A percentile compares a stretch with the other conserved stretches of the same genome.
Conservation (phyloP, 106 monocot genomes). For the Agapanthus africanus region DNA sequence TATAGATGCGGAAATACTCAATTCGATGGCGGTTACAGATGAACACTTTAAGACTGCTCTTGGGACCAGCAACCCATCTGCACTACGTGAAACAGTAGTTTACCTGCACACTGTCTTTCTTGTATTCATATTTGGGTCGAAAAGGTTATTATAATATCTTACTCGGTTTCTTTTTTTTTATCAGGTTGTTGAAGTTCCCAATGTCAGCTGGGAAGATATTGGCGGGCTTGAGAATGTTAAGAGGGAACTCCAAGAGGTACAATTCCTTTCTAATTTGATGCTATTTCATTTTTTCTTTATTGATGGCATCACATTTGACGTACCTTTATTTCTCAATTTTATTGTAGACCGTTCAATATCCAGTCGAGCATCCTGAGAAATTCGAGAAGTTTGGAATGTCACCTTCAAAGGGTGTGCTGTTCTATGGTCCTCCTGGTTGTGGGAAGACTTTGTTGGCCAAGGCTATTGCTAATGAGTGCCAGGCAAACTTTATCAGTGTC, state of each 20-base stretch:
- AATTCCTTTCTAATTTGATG: background rate
- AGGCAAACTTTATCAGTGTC: conserved; percentile 94
- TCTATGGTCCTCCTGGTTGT: conserved; percentile 92
- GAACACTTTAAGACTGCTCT: conserved; percentile 97
- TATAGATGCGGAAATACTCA: conserved; percentile 88
- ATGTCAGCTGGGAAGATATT: conserved; percentile 90
- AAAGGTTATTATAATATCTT: conserved; percentile 2
- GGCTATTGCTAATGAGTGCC: conserved; percentile 96
- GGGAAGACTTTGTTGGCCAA: conserved; percentile 90
- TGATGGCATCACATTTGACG: background rate
- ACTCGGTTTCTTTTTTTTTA: conserved; percentile 1
- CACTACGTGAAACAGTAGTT: conserved; percentile 67
- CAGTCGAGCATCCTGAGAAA: conserved; percentile 94
- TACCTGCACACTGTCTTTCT: background rate
- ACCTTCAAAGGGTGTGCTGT: conserved; percentile 81
- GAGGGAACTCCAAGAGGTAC: conserved; percentile 91
- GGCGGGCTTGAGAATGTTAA: conserved; percentile 93
- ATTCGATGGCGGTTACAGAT: conserved; percentile 84
- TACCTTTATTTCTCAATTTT: background rate
- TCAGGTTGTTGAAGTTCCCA: conserved; percentile 95
- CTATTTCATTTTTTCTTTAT: conserved; percentile 5
- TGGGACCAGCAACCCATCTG: conserved; percentile 94
- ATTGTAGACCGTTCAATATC: conserved; percentile 90
- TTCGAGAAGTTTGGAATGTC: conserved; percentile 99
- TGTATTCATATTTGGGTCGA: conserved; percentile 8